Base-by-base conservation (phyloP, 2,329 filamentous ascomycete species). In the Bisporella sp. region DNA sequence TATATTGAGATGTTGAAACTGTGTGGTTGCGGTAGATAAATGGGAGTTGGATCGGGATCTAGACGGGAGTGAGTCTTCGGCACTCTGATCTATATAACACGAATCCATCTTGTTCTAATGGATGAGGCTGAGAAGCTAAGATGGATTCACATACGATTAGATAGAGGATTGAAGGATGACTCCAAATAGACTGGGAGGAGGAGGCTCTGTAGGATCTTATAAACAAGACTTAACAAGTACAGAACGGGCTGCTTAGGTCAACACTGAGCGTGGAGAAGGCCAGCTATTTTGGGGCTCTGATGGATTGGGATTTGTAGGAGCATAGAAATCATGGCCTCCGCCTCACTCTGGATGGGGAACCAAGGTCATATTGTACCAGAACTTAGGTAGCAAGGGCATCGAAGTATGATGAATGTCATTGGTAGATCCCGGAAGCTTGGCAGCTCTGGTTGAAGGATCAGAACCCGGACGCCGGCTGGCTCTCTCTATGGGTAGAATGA, bases 11-110 rank as follows among this genome's bases (percentile, higher is more conserved):
- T 55, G 61, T 53, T 60, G 58, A 53, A 65, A 61, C 47, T 62
- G 60, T 41, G 58, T 47, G 48, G 58, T 57, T 37, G 61, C 59
- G 41, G 60, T 58, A 45, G 63, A 63, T 39, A 62, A 58, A 58
- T 63, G 58, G 52, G 57, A 60, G 51, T 57, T 62, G 48, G 60
- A 57, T 58, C 59, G 57, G 50, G 61, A 64, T 60, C 63, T 65
- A 54, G 52, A 58, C 53, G 62, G 59, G 54, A 57, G 61, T 65
- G 62, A 65, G 62, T 62, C 59, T 62, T 57, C 51, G 55, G 53
- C 48, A 51, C 56, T 56, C 55, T 56, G 55, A 52, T 61, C 58
- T 60, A 64, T 61, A 64, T 62, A 64, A 53, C 55, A 57, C 54
- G 56, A 57, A 52, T 64, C 62, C 62, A 65, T 64, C 35, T 37